phyloP scores from a whole-genome alignment of 495 filamentous ascomycete species.

The Staphylotrichum tortipilum region DNA sequence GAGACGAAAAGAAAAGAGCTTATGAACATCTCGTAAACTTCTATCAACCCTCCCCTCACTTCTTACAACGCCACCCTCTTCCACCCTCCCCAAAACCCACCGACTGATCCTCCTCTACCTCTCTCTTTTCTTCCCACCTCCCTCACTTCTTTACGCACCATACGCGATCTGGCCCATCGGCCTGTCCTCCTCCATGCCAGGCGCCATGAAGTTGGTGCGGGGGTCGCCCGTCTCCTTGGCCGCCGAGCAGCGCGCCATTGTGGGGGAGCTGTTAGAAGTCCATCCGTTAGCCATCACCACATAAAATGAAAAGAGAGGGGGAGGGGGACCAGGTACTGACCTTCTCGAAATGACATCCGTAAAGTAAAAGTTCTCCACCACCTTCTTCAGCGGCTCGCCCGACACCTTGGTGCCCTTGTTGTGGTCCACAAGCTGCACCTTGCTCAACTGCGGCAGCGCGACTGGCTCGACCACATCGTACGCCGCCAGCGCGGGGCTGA shows the following conservation, averaged over 20 bases:
- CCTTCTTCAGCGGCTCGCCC: conserved; percentile 62
- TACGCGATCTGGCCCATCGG: conserved; percentile 46
- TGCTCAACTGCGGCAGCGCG: conserved; percentile 61
- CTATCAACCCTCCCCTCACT: conserved; percentile 5
- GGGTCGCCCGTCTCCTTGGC: conserved; percentile 64
- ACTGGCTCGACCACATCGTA: conserved; percentile 87
- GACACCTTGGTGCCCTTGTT: conserved; percentile 74
- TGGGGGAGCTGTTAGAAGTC: conserved; percentile 70
- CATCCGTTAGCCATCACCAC: conserved; percentile 18
- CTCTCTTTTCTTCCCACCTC: conserved; percentile 4
- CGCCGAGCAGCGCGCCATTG: conserved; percentile 91
- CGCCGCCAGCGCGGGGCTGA: conserved; percentile 74
- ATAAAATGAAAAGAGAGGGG: not conserved
- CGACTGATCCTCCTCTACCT: conserved; percentile 3
- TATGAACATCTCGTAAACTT: conserved; percentile 10
- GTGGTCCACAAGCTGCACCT: conserved; percentile 87
- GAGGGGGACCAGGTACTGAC: conserved; percentile 38
- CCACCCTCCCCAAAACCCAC: too few relatives aligned
- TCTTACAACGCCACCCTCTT: not conserved
- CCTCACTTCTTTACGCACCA: conserved; percentile 27
- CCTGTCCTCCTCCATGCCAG: conserved; percentile 51
- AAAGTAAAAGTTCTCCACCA: conserved; percentile 93
- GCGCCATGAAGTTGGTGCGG: conserved; percentile 78
- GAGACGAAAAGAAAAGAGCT: not conserved
- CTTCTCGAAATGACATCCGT: conserved; percentile 93